Percentiles rank a stretch among this genome's conserved stretches.
phyloP scores from a whole-genome alignment of 106 monocot species.

The Allium sativum region DNA sequence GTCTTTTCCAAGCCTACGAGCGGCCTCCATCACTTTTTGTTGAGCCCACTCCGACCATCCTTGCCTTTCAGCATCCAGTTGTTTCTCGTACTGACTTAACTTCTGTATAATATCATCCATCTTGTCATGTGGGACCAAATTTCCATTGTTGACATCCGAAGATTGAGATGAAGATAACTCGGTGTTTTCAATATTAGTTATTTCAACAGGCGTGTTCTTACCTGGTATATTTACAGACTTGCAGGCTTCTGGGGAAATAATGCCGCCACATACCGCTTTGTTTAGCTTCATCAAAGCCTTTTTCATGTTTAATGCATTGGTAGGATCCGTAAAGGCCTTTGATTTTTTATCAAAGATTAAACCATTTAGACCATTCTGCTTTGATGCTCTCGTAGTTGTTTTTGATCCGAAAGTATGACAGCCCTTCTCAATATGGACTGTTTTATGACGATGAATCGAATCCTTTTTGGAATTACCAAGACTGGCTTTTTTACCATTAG shows the following conservation, averaged over 20 bases:
- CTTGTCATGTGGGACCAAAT: constrained; percentile 39
- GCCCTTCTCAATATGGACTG: constrained; percentile 56
- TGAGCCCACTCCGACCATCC: constrained; percentile 89
- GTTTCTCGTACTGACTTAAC: constrained; percentile 33
- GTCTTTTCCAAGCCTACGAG: constrained; percentile 61
- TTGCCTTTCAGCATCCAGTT: constrained; percentile 62
- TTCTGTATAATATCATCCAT: constrained; percentile 58
- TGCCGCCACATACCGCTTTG: not conserved
- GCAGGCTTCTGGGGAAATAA: not conserved
- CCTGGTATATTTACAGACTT: constrained; percentile 15
- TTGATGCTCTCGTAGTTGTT: constrained; percentile 40
- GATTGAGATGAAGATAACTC: constrained; percentile 58
- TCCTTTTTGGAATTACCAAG: constrained; percentile 55
- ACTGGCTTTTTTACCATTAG: constrained; percentile 34
- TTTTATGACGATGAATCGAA: constrained; percentile 35
- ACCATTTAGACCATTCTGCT: constrained; percentile 28
- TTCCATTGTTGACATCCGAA: constrained; percentile 14
- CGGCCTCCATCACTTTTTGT: constrained; percentile 81
- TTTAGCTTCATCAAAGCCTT: constrained; percentile 34
- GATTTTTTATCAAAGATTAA: constrained; percentile 46
- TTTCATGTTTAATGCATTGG: constrained; percentile 25
- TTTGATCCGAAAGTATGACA: constrained; percentile 55
- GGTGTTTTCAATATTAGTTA: constrained; percentile 25
- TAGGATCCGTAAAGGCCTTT: constrained; percentile 20
- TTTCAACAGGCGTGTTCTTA: constrained; percentile 12